These are phyloP conservation scores for Scenedesmus sp. DNA, from an alignment of 163 green algal genomes.

Conservation along the genomic window DNA sequence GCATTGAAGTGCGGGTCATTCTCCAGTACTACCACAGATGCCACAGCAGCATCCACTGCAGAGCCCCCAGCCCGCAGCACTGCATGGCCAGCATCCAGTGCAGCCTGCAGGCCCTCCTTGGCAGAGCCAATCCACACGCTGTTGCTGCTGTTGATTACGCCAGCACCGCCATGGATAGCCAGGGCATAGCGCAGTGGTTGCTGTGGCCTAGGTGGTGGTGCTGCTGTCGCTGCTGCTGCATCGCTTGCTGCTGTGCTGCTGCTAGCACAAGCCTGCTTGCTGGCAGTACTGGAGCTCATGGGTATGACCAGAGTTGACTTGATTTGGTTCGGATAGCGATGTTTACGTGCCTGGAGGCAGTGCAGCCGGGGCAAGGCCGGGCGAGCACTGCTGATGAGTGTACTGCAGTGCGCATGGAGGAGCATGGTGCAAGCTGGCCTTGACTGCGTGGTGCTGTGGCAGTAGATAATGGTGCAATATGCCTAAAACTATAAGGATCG, in stretches of 20 bases:
- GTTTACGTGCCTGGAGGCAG: neutral
- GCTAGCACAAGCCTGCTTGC: neutral
- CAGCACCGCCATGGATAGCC: slow-evolving; percentile 57
- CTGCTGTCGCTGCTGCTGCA: neutral
- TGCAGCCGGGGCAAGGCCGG: too few relatives aligned
- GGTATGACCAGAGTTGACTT: neutral
- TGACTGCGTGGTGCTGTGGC: too few relatives aligned
- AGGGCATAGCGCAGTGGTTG: slow-evolving; percentile 33
- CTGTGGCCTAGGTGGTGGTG: neutral
- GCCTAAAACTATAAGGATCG: too few relatives aligned
- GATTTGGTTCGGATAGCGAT: neutral
- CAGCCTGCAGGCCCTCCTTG: slow-evolving; percentile 17
- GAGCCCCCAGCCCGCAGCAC: slow-evolving; percentile 45
- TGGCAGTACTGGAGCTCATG: neutral
- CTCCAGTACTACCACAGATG: slow-evolving; percentile 53
- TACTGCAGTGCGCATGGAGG: too few relatives aligned
- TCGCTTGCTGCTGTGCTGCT: neutral
- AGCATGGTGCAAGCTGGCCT: too few relatives aligned
- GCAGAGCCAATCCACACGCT: slow-evolving; percentile 25
- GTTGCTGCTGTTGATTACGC: slow-evolving; percentile 52
- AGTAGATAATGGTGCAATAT: too few relatives aligned
- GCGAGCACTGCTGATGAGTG: too few relatives aligned
- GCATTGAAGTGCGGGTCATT: slow-evolving; percentile 59
- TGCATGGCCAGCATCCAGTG: slow-evolving; percentile 41
- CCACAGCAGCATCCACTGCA: slow-evolving; percentile 56